Base-by-base conservation (phyloP, 2,329 filamentous ascomycete genomes). In the Fusarium hostae region DNA sequence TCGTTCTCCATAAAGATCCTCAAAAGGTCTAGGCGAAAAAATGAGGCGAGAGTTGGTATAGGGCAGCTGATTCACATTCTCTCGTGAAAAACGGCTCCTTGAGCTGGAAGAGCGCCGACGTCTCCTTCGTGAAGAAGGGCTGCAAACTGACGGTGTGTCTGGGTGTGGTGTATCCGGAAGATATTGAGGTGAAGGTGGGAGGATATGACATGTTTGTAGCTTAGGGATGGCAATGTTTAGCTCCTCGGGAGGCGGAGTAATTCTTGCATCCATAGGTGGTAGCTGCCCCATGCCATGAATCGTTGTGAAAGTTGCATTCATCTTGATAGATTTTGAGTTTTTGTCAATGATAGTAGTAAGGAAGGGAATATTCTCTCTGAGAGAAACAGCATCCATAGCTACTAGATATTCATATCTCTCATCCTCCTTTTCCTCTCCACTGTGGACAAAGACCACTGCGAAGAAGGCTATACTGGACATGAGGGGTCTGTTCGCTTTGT, bases 1-100 rank as follows among this genome's bases (percentile, higher is more conserved):
- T 16, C 82, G 80, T 71, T 90, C 87, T 6, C 77, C 76, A 58
- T 83, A 81, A 7, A 88, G 79, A 9, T 82, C 81, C 22, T 83
- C 79, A 52, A 85, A 81, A 0, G 83, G 75, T 3, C 84, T 80
- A 4, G 81, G 82, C 6, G 80, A 76, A 47, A 84, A 76, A 61
- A 80, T 71, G 20, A 70, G 60, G 30, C 64, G 73, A 15, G 59
- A 54, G 22, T 64, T 68, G 54, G 18, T 10, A 26, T 59, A 45
- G 8, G 63, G n/a, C 13, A 59, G 47, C 7, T 68, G 63, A 3
- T 50, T 66, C 22, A 58, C 35, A 20, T 68, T 47, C 32, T 56
- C 26, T 28, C 34, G 48, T 12, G 59, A 58, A n/a, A 64, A 34
- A 5, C 52, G 59, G 18, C 28, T 40, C 12, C 35, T 59, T 30